phyloP scores from a whole-genome alignment of 106 monocot species.

The Hemerocallis citrina region DNA sequence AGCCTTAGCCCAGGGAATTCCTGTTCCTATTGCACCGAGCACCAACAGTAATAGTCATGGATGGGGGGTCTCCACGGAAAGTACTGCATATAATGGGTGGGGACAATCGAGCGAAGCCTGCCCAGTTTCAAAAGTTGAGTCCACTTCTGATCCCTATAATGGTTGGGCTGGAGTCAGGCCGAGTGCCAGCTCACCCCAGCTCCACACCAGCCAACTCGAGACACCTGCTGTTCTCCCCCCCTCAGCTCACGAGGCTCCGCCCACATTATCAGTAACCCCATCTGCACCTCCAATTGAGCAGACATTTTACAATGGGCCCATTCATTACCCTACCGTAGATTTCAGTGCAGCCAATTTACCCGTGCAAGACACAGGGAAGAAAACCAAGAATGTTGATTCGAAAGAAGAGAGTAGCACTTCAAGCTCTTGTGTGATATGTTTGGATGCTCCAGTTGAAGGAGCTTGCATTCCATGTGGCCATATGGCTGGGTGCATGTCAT shows the following conservation, averaged over 20 bases:
- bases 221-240: background rate
- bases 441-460: constrained; percentile 69
- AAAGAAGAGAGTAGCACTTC: constrained; percentile 14
- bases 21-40: background rate
- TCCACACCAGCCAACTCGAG: background rate
- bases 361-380: background rate
- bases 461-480: constrained; percentile 94
- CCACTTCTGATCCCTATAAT: constrained; percentile 14
- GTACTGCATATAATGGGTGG: constrained; percentile 33
- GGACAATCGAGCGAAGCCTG: constrained; percentile 10
- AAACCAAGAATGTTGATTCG: background rate
- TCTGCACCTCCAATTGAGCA: constrained; percentile 48
- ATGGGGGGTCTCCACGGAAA: constrained; percentile 26
- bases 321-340: constrained; percentile 56
- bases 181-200: constrained; percentile 9
- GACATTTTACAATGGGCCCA: constrained; percentile 17
- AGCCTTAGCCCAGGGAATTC: no score
- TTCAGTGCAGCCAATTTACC: constrained; percentile 22
- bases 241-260: constrained; percentile 12
- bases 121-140: constrained; percentile 14
- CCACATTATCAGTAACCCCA: constrained; percentile 19
- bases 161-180: constrained; percentile 43
- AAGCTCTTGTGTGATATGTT: constrained; percentile 68
- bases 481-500: constrained; percentile 25
- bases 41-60: constrained; percentile 23